Base-by-base conservation (phyloP, 768 basidiomycete species). In the Amanita polypyramis region DNA sequence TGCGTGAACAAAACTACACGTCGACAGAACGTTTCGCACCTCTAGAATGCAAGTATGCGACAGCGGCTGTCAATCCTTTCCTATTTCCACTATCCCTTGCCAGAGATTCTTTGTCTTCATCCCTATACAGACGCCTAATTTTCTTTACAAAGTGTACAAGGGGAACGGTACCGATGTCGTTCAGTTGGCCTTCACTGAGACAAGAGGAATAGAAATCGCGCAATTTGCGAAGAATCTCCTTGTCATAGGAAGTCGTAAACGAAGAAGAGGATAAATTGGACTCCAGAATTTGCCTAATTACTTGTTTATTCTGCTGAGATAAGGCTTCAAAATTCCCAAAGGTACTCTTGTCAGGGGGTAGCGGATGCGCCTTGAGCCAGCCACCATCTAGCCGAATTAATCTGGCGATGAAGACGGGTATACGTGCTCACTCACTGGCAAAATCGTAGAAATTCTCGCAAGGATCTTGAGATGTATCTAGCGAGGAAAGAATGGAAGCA, bases 361-460 rank as follows among this genome's bases (percentile, higher is more conserved):
- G 73, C 27, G 89, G 85, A 60, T 98, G 81, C 0, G 70, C 65
- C 35, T 75, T 76, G 15, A 86, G 70, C 95, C 95, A 99, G 10
- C 92, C 92, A 14, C 90, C 89, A 58, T 84, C 89, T 94, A 50
- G 19, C 21, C 23, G 9, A 33, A 21, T 37, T 17, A 30, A 42
- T 21, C 20, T 25, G 19, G 23, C 15, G 11, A 23, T 4, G 36
- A 49, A 14, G 51, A 15, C 54, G 54, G 17, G 37, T 39, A 51
- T 43, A 33, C 45, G 48, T 35, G 30, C 20, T 42, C 7, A 80
- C 89, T 57, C 58, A 94, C 92, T 94, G 8, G 93, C 80, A 65
- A 82, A 98, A 53, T 84, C 77, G 59, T 93, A 97, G 62, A 97
- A 96, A 64, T 92, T 85, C 55, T 97, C 88, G 64, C 96, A 99